phyloP scores from a whole-genome alignment of 108 stramenopile genomes.

The Nitzschia sp. region DNA sequence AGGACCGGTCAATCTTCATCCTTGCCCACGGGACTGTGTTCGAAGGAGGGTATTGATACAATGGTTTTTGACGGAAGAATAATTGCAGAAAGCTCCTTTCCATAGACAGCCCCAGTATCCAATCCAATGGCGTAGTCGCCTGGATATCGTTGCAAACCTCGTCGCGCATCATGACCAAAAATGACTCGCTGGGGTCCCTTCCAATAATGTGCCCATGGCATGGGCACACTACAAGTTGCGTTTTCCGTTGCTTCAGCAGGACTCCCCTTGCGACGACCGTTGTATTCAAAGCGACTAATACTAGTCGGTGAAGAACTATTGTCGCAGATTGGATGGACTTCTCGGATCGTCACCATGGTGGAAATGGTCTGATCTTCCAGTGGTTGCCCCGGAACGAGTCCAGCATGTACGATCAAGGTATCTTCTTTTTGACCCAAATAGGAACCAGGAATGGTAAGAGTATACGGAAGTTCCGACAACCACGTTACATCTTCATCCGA shows the following conservation, averaged over 20 bases:
- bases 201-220: conserved; percentile 69
- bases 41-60: conserved; percentile 32
- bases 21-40: no score
- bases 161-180: conserved; percentile 91
- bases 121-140: conserved; percentile 76
- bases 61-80: conserved; percentile 65
- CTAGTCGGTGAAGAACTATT: neutral
- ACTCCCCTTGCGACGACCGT: neutral
- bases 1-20: no score
- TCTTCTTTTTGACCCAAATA: conserved; percentile 28
- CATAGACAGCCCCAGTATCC: conserved; percentile 91
- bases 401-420: conserved; percentile 73
- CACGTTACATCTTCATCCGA: conserved; percentile 70
- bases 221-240: neutral
- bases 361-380: conserved; percentile 43
- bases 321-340: conserved; percentile 23
- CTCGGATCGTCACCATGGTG: conserved; percentile 63
- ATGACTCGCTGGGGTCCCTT: conserved; percentile 64
- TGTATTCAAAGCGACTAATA: conserved; percentile 7
- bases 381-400: conserved; percentile 44
- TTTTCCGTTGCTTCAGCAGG: neutral
- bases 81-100: conserved; percentile 76
- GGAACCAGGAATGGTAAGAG: conserved; percentile 50
- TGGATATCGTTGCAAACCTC: conserved; percentile 76
- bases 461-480: conserved; percentile 75